Evolutionary conservation across 176 grass and related monocot genomes (phyloP), one percentile per base, ranked within the genome.

Genomic region (Carex scoparia): DNA sequence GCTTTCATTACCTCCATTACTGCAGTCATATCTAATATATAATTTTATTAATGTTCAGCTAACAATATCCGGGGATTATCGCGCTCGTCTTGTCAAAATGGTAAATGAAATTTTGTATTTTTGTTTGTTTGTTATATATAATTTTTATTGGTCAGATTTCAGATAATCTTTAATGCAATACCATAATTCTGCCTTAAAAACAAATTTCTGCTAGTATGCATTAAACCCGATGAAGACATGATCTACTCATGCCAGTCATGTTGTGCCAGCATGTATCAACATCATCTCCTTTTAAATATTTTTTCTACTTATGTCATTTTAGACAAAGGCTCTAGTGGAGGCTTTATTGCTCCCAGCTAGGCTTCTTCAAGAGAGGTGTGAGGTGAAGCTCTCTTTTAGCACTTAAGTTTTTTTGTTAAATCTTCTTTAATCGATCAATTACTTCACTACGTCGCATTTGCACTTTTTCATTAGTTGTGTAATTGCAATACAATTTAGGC

Each of bases 281-380:
- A 56, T 23, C 12, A 14, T 57, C 35, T 42, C 32, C 60, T 33
- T 38, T 15, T 81, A 61, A 40, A 65, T 71, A 79, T 86, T 62
- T 73, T 84, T 65, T 53, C 30, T 79, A 15, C 60, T 88, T 37
- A 55, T 84, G 61, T 42, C 32, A 84, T 56, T 81, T 55, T 71
- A 99, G 96, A 89, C 96, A 38, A 99, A 95, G 61, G 94, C 87
- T 71, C 88, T 99, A n/a, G 93, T 99, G 65, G 91, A 94, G 61
- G 94, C 71, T 49, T 92, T 66, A 0, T 66, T 92, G 62, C 72
- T 92, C 81, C 76, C 33, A 61, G 81, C 91, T 75, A 99, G 86
- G 91, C 88, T 95, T 95, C 89, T 99, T 56, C 96, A 95, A 90
- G 96, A 99, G 73, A 86, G 96, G 86, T 99, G 96, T 80, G 96